Evolutionary conservation across 768 basidiomycete species (phyloP).

Genomic region (Lactifluus piperatus): DNA sequence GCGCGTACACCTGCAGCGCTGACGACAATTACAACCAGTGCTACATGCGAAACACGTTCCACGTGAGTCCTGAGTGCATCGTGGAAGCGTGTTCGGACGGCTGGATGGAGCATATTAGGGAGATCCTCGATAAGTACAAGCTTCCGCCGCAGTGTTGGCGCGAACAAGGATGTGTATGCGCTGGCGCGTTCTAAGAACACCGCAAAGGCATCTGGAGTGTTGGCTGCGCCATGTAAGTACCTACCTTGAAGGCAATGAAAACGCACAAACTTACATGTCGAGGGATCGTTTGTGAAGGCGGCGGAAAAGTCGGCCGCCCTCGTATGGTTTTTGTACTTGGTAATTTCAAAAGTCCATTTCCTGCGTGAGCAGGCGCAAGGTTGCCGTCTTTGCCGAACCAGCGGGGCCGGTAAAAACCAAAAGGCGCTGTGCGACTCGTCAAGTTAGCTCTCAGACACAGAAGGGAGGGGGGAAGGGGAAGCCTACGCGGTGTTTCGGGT

Average conservation of each 20-base stretch:
- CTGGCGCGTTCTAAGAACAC: slow-evolving; percentile 66
- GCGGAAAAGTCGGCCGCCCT: slow-evolving; percentile 65
- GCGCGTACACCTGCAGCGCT: slow-evolving; percentile 78
- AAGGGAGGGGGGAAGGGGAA: not conserved
- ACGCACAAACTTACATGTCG: not conserved
- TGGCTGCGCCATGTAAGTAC: slow-evolving; percentile 3
- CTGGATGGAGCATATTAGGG: slow-evolving; percentile 76
- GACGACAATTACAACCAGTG: slow-evolving; percentile 75
- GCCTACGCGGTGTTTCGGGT: slow-evolving; percentile 69
- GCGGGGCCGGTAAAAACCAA: slow-evolving; percentile 82
- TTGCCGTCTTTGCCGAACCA: slow-evolving; percentile 86
- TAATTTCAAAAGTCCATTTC: slow-evolving; percentile 71
- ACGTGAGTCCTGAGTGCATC: slow-evolving; percentile 53
- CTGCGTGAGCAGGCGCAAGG: slow-evolving; percentile 60
- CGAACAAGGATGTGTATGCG: slow-evolving; percentile 48
- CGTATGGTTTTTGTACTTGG: slow-evolving; percentile 44
- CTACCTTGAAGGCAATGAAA: not conserved
- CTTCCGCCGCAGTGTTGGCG: slow-evolving; percentile 32
- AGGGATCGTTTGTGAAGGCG: slow-evolving; percentile 19
- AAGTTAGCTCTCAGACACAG: not conserved
- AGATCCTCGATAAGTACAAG: slow-evolving; percentile 83
- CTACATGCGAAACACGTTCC: slow-evolving; percentile 24
- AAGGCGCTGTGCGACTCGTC: slow-evolving; percentile 49
- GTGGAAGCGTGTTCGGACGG: slow-evolving; percentile 67
- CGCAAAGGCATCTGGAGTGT: slow-evolving; percentile 49